Percentiles rank a stretch among this genome's conserved stretches.
Evolutionary conservation across 768 basidiomycete genomes (phyloP).

Genomic region (Paxillus involutus): DNA sequence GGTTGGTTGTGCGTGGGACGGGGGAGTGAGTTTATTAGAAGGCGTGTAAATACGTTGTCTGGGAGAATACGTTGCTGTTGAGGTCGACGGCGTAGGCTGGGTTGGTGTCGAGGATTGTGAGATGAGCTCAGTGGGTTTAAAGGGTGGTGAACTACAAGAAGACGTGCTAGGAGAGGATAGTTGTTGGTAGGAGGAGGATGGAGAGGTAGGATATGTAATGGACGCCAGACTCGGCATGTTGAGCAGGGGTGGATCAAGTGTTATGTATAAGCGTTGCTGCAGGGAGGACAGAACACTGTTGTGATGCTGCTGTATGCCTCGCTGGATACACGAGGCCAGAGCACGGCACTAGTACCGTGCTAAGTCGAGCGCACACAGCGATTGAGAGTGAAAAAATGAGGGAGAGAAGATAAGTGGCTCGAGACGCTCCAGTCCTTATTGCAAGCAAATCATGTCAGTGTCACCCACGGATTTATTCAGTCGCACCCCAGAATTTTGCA

Average conservation of each 20-base stretch:
- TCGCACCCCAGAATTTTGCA: constrained; percentile 1
- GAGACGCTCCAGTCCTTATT: neutral
- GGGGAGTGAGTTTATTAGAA: constrained; percentile 5
- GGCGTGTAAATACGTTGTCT: constrained; percentile 11
- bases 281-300: neutral
- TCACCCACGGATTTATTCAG: neutral
- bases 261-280: neutral
- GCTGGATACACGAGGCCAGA: constrained; percentile 8
- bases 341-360: neutral
- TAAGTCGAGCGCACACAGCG: neutral
- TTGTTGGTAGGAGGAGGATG: constrained; percentile 13
- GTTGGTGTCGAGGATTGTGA: neutral
- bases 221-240: constrained; percentile 3
- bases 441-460: neutral
- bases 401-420: neutral
- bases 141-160: neutral
- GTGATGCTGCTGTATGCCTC: constrained; percentile 5
- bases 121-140: neutral
- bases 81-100: constrained; percentile 12
- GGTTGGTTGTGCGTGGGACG: constrained; percentile 27
- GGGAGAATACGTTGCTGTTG: constrained; percentile 11
- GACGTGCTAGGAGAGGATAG: constrained; percentile 9
- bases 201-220: constrained; percentile 19
- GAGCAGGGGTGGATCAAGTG: neutral
- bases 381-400: neutral